A percentile compares a stretch with the other conserved stretches of the same genome.
phyloP scores from a whole-genome alignment of 2,329 filamentous ascomycete genomes.

The Fusarium sp. region DNA sequence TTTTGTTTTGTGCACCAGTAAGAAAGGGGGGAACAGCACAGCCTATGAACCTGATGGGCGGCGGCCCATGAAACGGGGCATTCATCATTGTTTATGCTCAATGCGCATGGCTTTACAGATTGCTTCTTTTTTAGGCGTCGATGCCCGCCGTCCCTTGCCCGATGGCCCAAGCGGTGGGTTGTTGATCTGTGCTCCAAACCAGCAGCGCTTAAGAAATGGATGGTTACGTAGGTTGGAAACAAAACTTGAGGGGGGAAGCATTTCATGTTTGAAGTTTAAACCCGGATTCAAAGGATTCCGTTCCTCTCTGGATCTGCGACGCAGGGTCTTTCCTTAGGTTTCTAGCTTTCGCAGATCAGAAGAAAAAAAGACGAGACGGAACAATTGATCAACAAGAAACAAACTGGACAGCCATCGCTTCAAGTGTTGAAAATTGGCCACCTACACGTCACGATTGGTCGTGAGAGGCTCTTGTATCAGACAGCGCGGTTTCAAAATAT shows the following conservation, averaged over 20 bases:
- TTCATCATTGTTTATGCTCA: background rate
- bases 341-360: background rate
- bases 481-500: conserved; percentile 32
- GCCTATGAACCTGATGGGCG: background rate
- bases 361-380: background rate
- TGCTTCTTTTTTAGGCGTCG: background rate
- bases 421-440: background rate
- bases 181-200: background rate
- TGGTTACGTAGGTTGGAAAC: background rate
- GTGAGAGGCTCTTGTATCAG: conserved; percentile 24
- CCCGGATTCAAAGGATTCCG: conserved; percentile 12
- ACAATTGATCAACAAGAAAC: background rate
- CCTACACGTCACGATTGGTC: conserved; percentile 6
- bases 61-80: conserved; percentile 1
- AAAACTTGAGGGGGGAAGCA: background rate
- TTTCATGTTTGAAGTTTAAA: conserved; percentile 5
- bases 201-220: background rate
- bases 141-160: background rate
- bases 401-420: background rate
- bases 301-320: conserved; percentile 18
- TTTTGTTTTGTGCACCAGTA: background rate
- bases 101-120: background rate
- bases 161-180: background rate
- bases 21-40: background rate
- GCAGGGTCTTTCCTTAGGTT: conserved; percentile 15